Base-by-base conservation (phyloP, 768 basidiomycete species). In the Suillus brevipes region DNA sequence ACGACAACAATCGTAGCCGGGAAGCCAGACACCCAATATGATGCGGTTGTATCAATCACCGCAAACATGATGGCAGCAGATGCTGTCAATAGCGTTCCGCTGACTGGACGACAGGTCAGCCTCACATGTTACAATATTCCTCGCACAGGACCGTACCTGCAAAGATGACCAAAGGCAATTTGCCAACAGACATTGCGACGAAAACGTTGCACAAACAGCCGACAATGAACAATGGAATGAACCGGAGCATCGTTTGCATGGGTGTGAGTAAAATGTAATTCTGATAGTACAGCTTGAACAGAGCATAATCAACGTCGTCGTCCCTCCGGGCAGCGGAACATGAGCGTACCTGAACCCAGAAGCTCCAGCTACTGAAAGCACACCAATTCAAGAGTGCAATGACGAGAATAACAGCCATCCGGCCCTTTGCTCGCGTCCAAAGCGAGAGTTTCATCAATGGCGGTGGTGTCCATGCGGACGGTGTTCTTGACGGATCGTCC, bases 21-120 rank as follows among this genome's bases (percentile, higher is more conserved):
- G 75, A 94, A 94, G 6, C 85, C 87, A 64, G 82, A 89, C 1
- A 88, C 89, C 92, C 92, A 94, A 69, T 88, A 94, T 1, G 86
- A 75, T 9, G 78, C 78, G 0, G 74, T 67, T 0, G 89, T 83
- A 23, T 84, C 67, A 66, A 92, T 89, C 4, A 90, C 67, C 2
- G 91, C 91, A 69, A 92, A 90, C 2, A 92, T 77, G 9, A 92
- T 74, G 64, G 82, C 83, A 0, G 89, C 89, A 9, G 74, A 59
- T 6, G 81, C 80, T 1, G 92, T 92, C 37, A 87, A 72, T 12
- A 83, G 60, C 1, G 89, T 87, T 20, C 92, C 91, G 20, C 76
- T 62, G 0, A 78, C 85, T 83, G 72, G 4, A 57, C 13, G 49
- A 38, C 37, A 57, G n/a, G 20, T 16, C 28, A 20, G 20, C 12